Conservation (phyloP, 192 early-diverging fungal genomes). For the Podila verticillata region DNA sequence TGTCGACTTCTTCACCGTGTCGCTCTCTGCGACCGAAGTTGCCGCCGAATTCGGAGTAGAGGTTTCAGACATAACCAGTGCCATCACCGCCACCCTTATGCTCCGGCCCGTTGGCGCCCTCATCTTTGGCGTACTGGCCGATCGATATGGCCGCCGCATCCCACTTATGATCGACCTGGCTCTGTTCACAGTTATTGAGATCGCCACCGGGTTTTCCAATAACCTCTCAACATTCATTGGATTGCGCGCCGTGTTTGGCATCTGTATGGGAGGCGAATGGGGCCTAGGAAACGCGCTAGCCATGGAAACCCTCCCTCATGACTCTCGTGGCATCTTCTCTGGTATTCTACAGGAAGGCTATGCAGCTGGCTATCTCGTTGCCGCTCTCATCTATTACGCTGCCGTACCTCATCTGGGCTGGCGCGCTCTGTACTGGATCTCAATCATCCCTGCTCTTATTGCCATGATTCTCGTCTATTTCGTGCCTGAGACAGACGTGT, state of each 20-base stretch:
- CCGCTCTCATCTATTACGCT: conserved; percentile 66
- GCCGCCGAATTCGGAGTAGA: conserved; percentile 64
- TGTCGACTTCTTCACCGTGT: conserved; percentile 75
- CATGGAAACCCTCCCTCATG: conserved; percentile 73
- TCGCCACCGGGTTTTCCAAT: conserved; percentile 71
- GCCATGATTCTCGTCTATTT: conserved; percentile 67
- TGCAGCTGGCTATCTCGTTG: conserved; percentile 73
- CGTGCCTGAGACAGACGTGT: conserved; percentile 70
- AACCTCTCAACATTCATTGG: conserved; percentile 70
- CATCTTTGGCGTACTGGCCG: conserved; percentile 75
- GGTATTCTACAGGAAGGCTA: conserved; percentile 82
- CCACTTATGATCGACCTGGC: conserved; percentile 75
- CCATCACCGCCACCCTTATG: conserved; percentile 76
- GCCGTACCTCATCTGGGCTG: conserved; percentile 66
- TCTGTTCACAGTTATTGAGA: conserved; percentile 68
- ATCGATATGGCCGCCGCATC: conserved; percentile 72
- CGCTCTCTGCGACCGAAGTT: conserved; percentile 64
- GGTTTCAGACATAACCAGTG: conserved; percentile 66
- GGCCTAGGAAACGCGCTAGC: conserved; percentile 77
- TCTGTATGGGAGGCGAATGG: conserved; percentile 81
- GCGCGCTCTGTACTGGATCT: conserved; percentile 78
- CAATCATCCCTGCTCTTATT: conserved; percentile 65
- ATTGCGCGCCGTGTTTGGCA: conserved; percentile 69
- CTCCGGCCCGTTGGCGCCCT: conserved; percentile 77
- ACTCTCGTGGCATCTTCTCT: conserved; percentile 76